A percentile compares a stretch with the other conserved stretches of the same genome.
Conservation (phyloP, 495 filamentous ascomycete species). For the Acidomyces sp. region DNA sequence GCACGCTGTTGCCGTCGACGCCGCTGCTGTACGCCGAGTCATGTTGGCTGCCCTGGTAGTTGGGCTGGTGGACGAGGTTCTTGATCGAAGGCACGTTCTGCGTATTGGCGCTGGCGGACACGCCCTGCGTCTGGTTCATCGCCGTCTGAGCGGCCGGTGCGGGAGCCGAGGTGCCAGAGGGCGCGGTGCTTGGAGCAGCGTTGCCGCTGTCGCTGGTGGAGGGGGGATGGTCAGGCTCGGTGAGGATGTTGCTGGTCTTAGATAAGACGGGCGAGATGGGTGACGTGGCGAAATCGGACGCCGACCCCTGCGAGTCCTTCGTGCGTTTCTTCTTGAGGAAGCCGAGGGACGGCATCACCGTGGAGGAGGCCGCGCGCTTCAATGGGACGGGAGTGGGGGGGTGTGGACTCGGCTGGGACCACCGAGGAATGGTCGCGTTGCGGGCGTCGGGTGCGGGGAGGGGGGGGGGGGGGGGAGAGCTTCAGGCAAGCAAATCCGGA, state of each 20-base stretch:
- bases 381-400: not conserved
- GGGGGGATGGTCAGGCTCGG: constrained; percentile 30
- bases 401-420: not conserved
- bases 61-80: constrained; percentile 53
- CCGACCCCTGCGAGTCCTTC: constrained; percentile 47
- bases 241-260: constrained; percentile 12
- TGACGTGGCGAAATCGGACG: constrained; percentile 20
- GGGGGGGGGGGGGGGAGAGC: no score
- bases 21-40: constrained; percentile 21
- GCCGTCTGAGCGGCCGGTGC: constrained; percentile 18
- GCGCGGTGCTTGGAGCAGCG: constrained; percentile 26
- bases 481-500: no score
- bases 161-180: not conserved
- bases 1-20: constrained; percentile 19
- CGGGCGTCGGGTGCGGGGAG: no score
- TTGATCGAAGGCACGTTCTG: constrained; percentile 56
- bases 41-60: constrained; percentile 20
- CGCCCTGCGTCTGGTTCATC: constrained; percentile 15
- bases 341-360: constrained; percentile 65
- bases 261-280: constrained; percentile 7
- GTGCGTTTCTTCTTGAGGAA: constrained; percentile 97
- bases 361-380: constrained; percentile 13
- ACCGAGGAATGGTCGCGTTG: no score
- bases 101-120: constrained; percentile 23
- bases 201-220: constrained; percentile 44